phyloP scores from a whole-genome alignment of 176 grass and related monocot genomes.

The Eleusine coracana region DNA sequence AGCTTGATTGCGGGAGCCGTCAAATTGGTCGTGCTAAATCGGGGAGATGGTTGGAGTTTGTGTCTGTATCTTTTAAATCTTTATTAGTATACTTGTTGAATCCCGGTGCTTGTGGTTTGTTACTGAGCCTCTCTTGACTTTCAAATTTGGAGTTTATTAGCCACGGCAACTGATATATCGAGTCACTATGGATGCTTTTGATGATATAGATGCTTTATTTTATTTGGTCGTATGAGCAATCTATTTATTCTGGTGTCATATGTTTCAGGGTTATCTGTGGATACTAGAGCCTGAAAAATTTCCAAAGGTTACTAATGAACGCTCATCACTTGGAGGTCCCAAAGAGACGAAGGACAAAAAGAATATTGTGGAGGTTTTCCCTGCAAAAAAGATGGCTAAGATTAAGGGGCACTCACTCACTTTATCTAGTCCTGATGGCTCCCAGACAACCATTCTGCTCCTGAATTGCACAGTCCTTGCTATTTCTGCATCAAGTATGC shows the following conservation, averaged over 20 bases:
- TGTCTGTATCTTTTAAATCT: too few species aligned
- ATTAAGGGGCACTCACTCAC: slow-evolving; percentile 61
- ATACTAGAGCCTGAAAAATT: slow-evolving; percentile 81
- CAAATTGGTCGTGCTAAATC: not conserved
- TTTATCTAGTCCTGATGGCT: slow-evolving; percentile 69
- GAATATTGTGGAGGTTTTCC: slow-evolving; percentile 70
- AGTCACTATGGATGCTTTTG: not conserved
- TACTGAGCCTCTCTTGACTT: not conserved
- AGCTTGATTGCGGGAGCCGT: not conserved
- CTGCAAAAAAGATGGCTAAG: slow-evolving; percentile 74
- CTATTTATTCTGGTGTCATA: not conserved
- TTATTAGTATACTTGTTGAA: not conserved
- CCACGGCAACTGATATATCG: not conserved
- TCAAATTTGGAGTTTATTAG: not conserved
- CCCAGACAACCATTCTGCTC: slow-evolving; percentile 63
- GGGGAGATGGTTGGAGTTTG: not conserved
- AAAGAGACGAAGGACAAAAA: slow-evolving; percentile 68
- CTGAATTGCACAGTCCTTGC: slow-evolving; percentile 60
- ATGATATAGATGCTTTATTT: not conserved
- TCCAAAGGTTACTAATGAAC: slow-evolving; percentile 61
- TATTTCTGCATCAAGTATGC: slow-evolving; percentile 79
- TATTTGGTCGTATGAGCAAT: not conserved
- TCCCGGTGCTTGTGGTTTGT: not conserved
- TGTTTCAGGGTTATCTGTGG: slow-evolving; percentile 77
- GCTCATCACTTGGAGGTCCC: slow-evolving; percentile 43